A percentile compares a stretch with the other conserved stretches of the same genome.
phyloP scores from a whole-genome alignment of 305 asterid genomes.

The Fraxinus floribunda region DNA sequence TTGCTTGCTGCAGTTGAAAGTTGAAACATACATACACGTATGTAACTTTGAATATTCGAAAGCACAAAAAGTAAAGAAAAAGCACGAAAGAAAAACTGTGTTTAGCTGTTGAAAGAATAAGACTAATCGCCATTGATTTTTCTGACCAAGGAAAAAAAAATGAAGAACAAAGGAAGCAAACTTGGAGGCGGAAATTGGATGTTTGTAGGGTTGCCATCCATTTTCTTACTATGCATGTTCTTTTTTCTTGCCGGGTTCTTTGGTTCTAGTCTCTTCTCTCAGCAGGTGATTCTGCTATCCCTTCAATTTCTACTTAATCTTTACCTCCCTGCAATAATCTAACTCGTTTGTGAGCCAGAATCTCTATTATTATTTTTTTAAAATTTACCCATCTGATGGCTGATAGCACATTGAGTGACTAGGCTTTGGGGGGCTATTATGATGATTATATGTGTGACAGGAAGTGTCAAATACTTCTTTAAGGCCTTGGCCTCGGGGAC shows the following conservation, averaged over 20 bases:
- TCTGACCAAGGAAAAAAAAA: not conserved
- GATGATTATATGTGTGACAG: not conserved
- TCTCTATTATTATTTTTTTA: not conserved
- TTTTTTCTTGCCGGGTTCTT: slow-evolving; percentile 83
- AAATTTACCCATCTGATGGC: not conserved
- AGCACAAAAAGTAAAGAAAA: not conserved
- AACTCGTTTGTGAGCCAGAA: too few species aligned
- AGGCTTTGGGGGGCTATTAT: not conserved
- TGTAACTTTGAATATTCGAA: not conserved
- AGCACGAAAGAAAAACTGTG: not conserved
- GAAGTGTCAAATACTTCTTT: not conserved
- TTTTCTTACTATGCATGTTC: slow-evolving; percentile 71
- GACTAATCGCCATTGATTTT: not conserved
- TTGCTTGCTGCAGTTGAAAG: not conserved
- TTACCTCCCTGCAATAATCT: too few species aligned
- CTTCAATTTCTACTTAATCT: not conserved
- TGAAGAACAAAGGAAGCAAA: slow-evolving; percentile 50
- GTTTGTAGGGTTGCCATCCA: slow-evolving; percentile 51
- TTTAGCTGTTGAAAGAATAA: not conserved
- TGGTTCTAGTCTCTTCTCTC: slow-evolving; percentile 68
- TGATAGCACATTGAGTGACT: too few species aligned
- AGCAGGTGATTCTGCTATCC: slow-evolving; percentile 41
- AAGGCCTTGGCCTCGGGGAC: slow-evolving; percentile 25
- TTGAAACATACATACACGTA: not conserved
- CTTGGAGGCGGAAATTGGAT: slow-evolving; percentile 37